Percentiles rank a stretch among this genome's conserved stretches.
Evolutionary conservation across 495 filamentous ascomycete genomes (phyloP).

Genomic region (Trichoderma asperelloides): DNA sequence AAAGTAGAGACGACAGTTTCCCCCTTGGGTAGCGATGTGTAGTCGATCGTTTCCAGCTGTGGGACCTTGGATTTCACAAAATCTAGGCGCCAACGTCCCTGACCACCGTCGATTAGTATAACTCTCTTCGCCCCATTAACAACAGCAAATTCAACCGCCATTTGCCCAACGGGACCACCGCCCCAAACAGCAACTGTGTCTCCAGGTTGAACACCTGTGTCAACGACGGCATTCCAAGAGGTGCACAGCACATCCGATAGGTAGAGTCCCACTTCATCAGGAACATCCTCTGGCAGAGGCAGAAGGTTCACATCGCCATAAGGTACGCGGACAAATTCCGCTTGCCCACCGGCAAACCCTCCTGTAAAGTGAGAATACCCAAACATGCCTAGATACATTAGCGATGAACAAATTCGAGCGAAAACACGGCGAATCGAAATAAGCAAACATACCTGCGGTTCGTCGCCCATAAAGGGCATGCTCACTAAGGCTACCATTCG

Average conservation of each 20-base stretch:
- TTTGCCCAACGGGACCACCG: constrained; percentile 69
- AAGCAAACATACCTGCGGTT: constrained; percentile 46
- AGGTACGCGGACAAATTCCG: constrained; percentile 80
- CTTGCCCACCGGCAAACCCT: constrained; percentile 83
- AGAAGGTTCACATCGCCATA: constrained; percentile 74
- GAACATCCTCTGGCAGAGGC: constrained; percentile 67
- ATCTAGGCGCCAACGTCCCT: constrained; percentile 53
- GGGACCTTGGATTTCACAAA: constrained; percentile 57
- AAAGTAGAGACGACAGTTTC: constrained; percentile 58
- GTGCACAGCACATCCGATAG: constrained; percentile 75
- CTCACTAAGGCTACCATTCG: constrained; percentile 60
- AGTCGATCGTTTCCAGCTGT: constrained; percentile 36
- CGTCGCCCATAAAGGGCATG: constrained; percentile 65
- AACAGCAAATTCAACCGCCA: constrained; percentile 67
- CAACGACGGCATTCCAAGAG: constrained; percentile 72
- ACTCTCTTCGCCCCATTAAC: constrained; percentile 64
- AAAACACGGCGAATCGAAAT: no score
- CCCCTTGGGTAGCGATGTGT: constrained; percentile 37
- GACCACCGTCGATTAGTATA: constrained; percentile 67
- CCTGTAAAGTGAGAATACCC: constrained; percentile 73
- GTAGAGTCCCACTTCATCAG: constrained; percentile 80
- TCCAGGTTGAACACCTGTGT: constrained; percentile 70
- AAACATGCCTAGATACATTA: constrained; percentile 40
- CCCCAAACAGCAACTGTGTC: constrained; percentile 83
- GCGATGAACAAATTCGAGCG: no score